Conservation (phyloP, 257 asterid species). For the Fraxinus cuspidata region DNA sequence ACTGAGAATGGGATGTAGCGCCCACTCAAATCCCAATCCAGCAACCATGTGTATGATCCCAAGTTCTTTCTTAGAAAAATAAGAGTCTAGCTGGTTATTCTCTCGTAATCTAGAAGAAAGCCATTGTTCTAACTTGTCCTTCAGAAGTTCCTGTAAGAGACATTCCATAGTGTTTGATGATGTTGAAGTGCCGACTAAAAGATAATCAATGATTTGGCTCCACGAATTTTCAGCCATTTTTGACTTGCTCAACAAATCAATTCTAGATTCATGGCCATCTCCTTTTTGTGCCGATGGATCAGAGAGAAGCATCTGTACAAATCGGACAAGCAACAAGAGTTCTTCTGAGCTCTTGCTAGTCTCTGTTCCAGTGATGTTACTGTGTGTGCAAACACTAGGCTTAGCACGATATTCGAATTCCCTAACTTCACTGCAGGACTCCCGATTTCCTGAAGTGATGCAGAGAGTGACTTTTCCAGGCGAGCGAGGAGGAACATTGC, state of each 20-base stretch:
- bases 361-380: constrained; percentile 46
- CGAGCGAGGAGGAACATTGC: constrained; percentile 72
- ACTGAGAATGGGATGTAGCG: constrained; percentile 76
- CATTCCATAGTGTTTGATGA: constrained; percentile 61
- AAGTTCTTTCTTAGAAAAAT: constrained; percentile 82
- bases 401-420: constrained; percentile 73
- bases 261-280: constrained; percentile 43
- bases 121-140: constrained; percentile 80
- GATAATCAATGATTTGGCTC: constrained; percentile 67
- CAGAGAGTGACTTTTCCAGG: constrained; percentile 78
- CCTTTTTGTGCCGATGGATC: constrained; percentile 36
- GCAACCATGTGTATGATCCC: constrained; percentile 89
- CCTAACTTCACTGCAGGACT: constrained; percentile 87
- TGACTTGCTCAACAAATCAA: constrained; percentile 49
- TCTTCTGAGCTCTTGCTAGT: constrained; percentile 61
- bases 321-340: constrained; percentile 69
- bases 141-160: constrained; percentile 85
- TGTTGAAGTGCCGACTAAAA: constrained; percentile 59
- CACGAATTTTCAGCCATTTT: constrained; percentile 59
- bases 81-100: constrained; percentile 37
- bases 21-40: constrained; percentile 97
- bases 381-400: constrained; percentile 42
- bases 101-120: constrained; percentile 53
- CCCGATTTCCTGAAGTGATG: constrained; percentile 74
- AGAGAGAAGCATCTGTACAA: constrained; percentile 78